Percentiles rank a stretch among this genome's conserved stretches.
Evolutionary conservation across 768 basidiomycete species (phyloP).

Genomic region (Termitomyces sp.): DNA sequence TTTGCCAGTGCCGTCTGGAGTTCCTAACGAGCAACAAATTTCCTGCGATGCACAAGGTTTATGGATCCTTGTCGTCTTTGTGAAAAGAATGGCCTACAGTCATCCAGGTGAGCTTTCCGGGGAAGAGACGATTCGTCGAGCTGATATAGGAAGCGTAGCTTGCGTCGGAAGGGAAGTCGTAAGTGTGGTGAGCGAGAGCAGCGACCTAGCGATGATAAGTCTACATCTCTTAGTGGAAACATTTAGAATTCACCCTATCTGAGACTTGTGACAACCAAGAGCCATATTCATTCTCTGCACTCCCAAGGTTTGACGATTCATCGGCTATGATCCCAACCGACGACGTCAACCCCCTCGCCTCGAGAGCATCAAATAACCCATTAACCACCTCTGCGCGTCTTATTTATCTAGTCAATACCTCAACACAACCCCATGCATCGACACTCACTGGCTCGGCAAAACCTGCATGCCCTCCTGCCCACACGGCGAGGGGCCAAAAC

Average conservation of each 20-base stretch:
- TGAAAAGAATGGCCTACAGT: conserved; percentile 20
- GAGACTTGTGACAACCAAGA: conserved; percentile 30
- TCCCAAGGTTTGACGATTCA: conserved; percentile 29
- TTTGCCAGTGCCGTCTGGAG: conserved; percentile 26
- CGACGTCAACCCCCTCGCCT: conserved; percentile 20
- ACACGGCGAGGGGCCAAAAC: conserved; percentile 32
- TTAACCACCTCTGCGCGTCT: conserved; percentile 36
- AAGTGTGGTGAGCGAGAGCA: conserved; percentile 39
- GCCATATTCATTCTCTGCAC: conserved; percentile 25
- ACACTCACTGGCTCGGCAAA: conserved; percentile 27
- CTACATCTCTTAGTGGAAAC: neutral
- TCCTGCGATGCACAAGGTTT: conserved; percentile 18
- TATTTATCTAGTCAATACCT: neutral
- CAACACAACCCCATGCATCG: neutral
- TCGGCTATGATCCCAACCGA: conserved; percentile 36
- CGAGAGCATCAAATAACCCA: conserved; percentile 27
- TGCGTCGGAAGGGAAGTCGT: conserved; percentile 36
- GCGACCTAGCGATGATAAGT: conserved; percentile 21
- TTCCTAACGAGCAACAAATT: conserved; percentile 31
- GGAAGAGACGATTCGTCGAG: conserved; percentile 19
- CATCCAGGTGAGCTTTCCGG: conserved; percentile 33
- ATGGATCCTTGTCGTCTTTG: neutral
- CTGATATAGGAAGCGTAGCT: conserved; percentile 26
- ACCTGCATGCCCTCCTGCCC: conserved; percentile 44
- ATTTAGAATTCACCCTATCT: conserved; percentile 17